Percentiles rank a stretch among this genome's conserved stretches.
These are phyloP conservation scores for Marasmius oreades DNA, from an alignment of 1,284 basidiomycete species.

Conservation along the genomic window DNA sequence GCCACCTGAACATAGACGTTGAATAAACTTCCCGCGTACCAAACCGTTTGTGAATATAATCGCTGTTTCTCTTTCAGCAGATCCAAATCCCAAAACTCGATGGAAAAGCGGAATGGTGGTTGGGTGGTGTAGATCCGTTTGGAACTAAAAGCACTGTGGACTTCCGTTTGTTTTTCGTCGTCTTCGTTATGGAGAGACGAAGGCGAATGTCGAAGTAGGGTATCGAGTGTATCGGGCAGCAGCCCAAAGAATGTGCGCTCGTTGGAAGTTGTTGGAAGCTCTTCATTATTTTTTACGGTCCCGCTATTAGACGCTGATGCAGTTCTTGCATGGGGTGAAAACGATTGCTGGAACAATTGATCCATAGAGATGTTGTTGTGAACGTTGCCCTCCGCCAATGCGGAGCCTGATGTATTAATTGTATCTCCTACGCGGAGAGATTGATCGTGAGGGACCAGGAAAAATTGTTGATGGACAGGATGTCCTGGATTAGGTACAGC, in stretches of 20 bases:
- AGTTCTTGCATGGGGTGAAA: slow-evolving; percentile 10
- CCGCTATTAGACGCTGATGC: slow-evolving; percentile 9
- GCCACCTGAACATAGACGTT: slow-evolving; percentile 89
- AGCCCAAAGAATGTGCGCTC: slow-evolving; percentile 67
- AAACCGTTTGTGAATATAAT: slow-evolving; percentile 72
- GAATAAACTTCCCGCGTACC: slow-evolving; percentile 77
- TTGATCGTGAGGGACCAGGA: slow-evolving; percentile 72
- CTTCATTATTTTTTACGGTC: slow-evolving; percentile 24
- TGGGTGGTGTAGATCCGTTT: slow-evolving; percentile 41
- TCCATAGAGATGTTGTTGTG: slow-evolving; percentile 38
- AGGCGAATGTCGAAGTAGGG: slow-evolving; percentile 37
- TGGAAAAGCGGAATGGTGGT: slow-evolving; percentile 79
- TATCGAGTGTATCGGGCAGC: slow-evolving; percentile 40
- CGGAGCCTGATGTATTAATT: slow-evolving; percentile 34
- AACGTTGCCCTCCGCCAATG: slow-evolving; percentile 25
- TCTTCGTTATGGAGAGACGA: slow-evolving; percentile 20
- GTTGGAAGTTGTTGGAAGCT: slow-evolving; percentile 28
- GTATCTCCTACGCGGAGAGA: slow-evolving; percentile 80
- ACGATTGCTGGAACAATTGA: slow-evolving; percentile 41
- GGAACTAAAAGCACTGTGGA: background rate
- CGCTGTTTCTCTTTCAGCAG: slow-evolving; percentile 81
- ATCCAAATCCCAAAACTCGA: slow-evolving; percentile 90
- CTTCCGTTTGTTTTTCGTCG: background rate
- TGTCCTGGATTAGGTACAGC: slow-evolving; percentile 26
- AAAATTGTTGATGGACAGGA: slow-evolving; percentile 42